A percentile compares a stretch with the other conserved stretches of the same genome.
These are phyloP conservation scores for Climacium dendroides DNA, from an alignment of 225 moss, liverwort and hornwort species.

Conservation along the genomic window DNA sequence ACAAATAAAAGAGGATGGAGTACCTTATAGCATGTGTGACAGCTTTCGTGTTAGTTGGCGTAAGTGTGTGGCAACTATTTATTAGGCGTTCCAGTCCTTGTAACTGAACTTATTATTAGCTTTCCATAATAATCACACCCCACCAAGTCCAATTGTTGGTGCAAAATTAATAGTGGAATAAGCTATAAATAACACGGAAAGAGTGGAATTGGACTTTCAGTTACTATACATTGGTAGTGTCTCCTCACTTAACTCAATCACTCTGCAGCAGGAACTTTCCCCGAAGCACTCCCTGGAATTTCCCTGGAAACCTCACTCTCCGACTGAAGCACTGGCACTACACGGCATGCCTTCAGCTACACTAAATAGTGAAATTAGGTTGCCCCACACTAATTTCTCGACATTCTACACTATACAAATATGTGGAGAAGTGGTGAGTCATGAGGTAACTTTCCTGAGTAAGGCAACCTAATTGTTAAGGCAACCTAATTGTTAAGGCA, in stretches of 20 bases:
- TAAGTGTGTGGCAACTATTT: neutral
- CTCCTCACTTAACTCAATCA: no score
- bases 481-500: no score
- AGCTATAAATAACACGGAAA: neutral
- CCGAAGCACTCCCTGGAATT: neutral
- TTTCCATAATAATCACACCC: neutral
- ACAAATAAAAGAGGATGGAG: neutral
- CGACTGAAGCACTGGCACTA: no score
- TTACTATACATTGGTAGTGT: no score
- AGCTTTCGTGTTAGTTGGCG: neutral
- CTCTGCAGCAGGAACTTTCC: neutral
- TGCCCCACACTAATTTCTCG: no score
- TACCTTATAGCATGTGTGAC: neutral
- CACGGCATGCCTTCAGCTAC: no score
- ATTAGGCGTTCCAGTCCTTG: neutral
- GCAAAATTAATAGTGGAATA: neutral
- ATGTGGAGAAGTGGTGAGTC: no score
- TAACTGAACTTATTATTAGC: neutral
- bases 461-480: no score
- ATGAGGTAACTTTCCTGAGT: no score
- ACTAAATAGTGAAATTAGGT: no score
- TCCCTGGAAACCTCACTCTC: neutral
- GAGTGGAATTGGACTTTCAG: neutral
- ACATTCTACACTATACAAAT: no score
- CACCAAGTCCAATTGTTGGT: neutral